A percentile compares a stretch with the other conserved stretches of the same genome.
These are phyloP conservation scores for Boletus rex-veris DNA, from an alignment of 768 basidiomycete genomes.

Conservation along the genomic window DNA sequence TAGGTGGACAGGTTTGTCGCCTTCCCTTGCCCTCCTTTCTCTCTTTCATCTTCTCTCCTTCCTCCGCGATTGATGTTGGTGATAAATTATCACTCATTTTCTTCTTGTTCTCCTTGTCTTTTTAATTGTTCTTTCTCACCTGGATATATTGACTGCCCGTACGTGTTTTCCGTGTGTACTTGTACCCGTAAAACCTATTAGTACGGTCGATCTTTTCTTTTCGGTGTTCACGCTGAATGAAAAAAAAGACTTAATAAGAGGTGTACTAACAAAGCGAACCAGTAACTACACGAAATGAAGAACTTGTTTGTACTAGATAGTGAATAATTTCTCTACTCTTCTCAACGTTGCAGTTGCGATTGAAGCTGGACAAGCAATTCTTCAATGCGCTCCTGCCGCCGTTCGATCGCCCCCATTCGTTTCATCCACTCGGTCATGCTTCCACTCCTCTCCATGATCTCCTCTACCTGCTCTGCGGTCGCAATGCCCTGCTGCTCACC, in stretches of 20 bases:
- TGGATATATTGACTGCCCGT: conserved; percentile 8
- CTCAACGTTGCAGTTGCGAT: conserved; percentile 12
- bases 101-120: neutral
- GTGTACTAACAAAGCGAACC: neutral
- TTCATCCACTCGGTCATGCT: conserved; percentile 29
- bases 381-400: conserved; percentile 47
- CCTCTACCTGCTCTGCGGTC: conserved; percentile 30
- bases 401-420: conserved; percentile 41
- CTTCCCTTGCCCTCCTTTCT: too few species aligned
- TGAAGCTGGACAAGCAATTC: conserved; percentile 38
- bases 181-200: conserved; percentile 13
- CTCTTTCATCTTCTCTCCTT: neutral
- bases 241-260: conserved; percentile 1
- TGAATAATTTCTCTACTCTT: neutral
- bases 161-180: conserved; percentile 8
- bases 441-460: conserved; percentile 24
- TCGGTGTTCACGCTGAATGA: neutral
- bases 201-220: neutral
- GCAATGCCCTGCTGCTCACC: conserved; percentile 5
- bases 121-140: neutral
- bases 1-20: neutral
- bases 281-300: neutral
- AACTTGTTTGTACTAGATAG: neutral
- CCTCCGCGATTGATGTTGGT: neutral
- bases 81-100: conserved; percentile 29